Evolutionary conservation across 495 filamentous ascomycete species (phyloP).

Genomic region (Tricharina praecox): DNA sequence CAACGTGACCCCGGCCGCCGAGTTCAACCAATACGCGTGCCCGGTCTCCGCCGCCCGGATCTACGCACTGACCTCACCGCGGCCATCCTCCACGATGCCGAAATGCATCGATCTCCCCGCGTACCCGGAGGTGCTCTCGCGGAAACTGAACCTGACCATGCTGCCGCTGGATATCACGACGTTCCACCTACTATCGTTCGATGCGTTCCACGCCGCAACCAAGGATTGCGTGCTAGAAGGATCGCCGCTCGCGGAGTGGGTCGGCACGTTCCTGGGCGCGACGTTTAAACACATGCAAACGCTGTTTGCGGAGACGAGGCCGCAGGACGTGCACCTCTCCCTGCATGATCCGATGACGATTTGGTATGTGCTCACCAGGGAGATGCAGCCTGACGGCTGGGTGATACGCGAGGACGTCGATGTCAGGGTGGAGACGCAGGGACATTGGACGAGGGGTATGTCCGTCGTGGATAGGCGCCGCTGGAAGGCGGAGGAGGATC

Average conservation of each 20-base stretch:
- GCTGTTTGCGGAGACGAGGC: constrained; percentile 34
- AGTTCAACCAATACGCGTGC: constrained; percentile 71
- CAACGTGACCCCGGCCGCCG: constrained; percentile 36
- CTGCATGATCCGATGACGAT: constrained; percentile 81
- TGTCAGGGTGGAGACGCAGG: constrained; percentile 68
- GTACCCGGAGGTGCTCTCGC: constrained; percentile 49
- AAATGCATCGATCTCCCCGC: constrained; percentile 34
- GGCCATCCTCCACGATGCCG: constrained; percentile 39
- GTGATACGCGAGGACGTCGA: constrained; percentile 37
- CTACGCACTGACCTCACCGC: constrained; percentile 72
- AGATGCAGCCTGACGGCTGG: constrained; percentile 27
- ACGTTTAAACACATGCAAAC: constrained; percentile 58
- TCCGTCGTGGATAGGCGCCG: constrained; percentile 63
- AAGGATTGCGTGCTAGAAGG: constrained; percentile 32
- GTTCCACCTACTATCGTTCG: constrained; percentile 47
- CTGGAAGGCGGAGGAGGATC: constrained; percentile 42
- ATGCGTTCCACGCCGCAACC: constrained; percentile 41
- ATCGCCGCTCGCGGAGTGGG: constrained; percentile 74
- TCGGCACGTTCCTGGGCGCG: constrained; percentile 53
- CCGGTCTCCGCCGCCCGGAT: constrained; percentile 71
- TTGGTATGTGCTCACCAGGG: constrained; percentile 60
- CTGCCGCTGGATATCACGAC: constrained; percentile 86
- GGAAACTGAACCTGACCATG: constrained; percentile 51
- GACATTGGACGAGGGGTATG: constrained; percentile 91
- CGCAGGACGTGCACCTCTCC: constrained; percentile 38